Conservation (phyloP, 148 eudicot genomes). For the Chenopodium formosanum region DNA sequence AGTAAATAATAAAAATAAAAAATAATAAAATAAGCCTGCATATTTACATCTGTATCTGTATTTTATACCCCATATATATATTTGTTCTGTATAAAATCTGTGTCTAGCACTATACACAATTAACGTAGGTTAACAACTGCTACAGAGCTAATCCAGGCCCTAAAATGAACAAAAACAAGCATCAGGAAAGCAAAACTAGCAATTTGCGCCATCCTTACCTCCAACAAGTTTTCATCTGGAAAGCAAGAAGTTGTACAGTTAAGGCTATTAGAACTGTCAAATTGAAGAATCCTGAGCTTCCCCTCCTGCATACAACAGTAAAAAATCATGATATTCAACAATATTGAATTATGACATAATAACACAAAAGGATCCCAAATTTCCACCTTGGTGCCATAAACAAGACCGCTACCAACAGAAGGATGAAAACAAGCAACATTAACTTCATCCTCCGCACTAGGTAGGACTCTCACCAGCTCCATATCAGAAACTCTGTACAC, state of each 20-base stretch:
- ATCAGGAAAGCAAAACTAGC: background rate
- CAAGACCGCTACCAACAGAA: conserved; percentile 84
- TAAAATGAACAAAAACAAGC: background rate
- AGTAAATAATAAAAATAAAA: no score
- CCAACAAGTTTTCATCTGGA: conserved; percentile 65
- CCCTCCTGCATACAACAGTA: conserved; percentile 69
- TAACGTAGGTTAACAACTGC: background rate
- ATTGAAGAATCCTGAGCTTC: conserved; percentile 87
- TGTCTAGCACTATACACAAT: background rate
- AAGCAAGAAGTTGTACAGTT: conserved; percentile 42
- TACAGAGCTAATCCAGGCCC: background rate
- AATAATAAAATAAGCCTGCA: no score
- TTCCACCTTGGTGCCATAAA: conserved; percentile 94
- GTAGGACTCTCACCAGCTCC: conserved; percentile 98
- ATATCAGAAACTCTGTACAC: conserved; percentile 92
- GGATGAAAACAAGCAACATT: conserved; percentile 99
- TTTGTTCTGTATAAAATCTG: background rate
- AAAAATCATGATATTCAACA: conserved; percentile 1
- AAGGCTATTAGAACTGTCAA: conserved; percentile 45
- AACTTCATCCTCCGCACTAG: conserved; percentile 98
- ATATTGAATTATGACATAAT: background rate
- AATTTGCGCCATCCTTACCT: conserved; percentile 44
- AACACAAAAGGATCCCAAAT: background rate
- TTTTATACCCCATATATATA: background rate
- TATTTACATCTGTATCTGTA: no score